Percentiles rank a stretch among this genome's conserved stretches.
These are phyloP conservation scores for Nigrograna mackinnonii DNA, from an alignment of 2,329 filamentous ascomycete species.

Conservation along the genomic window DNA sequence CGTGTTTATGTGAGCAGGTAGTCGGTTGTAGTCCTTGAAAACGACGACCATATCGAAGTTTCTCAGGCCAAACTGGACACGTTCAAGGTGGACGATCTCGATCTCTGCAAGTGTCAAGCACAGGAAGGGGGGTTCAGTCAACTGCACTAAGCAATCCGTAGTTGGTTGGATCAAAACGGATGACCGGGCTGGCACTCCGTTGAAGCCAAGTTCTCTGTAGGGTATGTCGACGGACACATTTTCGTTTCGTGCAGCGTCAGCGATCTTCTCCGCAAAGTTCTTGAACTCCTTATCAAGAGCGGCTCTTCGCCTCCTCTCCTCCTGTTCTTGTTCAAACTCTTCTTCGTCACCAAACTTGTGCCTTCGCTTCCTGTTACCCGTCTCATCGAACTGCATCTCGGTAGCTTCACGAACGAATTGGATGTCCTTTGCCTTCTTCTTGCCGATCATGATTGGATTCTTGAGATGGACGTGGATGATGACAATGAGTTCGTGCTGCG, in stretches of 20 bases:
- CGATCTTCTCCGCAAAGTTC: conserved; percentile 94
- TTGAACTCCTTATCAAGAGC: conserved; percentile 96
- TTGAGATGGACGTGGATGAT: conserved; percentile 98
- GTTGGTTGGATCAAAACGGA: conserved; percentile 96
- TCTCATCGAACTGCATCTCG: conserved; percentile 98
- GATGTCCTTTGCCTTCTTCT: conserved; percentile 98
- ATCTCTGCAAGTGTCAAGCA: conserved; percentile 95
- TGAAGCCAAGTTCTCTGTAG: conserved; percentile 94
- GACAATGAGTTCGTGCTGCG: conserved; percentile 92
- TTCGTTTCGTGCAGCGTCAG: conserved; percentile 89
- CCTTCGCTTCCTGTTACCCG: conserved; percentile 95
- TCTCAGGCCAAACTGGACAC: conserved; percentile 94
- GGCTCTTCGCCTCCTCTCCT: conserved; percentile 88
- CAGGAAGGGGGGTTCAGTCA: conserved; percentile 96
- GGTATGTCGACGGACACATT: conserved; percentile 94
- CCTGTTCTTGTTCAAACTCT: conserved; percentile 97
- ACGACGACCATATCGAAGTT: conserved; percentile 99
- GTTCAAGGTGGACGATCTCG: conserved; percentile 92
- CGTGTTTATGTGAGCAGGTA: conserved; percentile 94
- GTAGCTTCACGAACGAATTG: conserved; percentile 98
- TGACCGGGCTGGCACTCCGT: conserved; percentile 92
- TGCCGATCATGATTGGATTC: conserved; percentile 96
- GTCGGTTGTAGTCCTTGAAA: conserved; percentile 94
- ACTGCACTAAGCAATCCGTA: conserved; percentile 94
- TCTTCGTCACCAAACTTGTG: conserved; percentile 98